Base-by-base conservation (phyloP, 2,329 filamentous ascomycete species). In the Aspergillus pseudonomiae region DNA sequence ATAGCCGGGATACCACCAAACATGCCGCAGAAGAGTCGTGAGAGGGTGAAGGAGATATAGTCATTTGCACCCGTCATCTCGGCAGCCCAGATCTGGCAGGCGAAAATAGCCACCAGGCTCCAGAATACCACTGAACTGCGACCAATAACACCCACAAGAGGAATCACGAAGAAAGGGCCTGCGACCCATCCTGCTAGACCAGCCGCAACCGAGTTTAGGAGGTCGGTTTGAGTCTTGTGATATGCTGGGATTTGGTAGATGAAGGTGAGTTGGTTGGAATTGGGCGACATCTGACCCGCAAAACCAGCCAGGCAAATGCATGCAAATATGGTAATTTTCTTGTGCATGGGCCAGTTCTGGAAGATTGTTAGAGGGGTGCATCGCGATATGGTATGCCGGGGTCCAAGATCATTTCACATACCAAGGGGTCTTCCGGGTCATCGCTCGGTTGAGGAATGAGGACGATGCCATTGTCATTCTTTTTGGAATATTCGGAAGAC, bases 121-220 rank as follows among this genome's bases (percentile, higher is more conserved):
- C 76, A 80, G 67, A 81, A 77, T 21, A 80, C 78, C 30, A 77
- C 70, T 2, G 77, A 74, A 58, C 74, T 75, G 41, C 78, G 75
- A 30, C 79, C 79, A 19, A 80, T 67, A 6, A 72, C 68, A 57
- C 74, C 70, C 1, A 76, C 74, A 5, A 80, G 65, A 0, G 79
- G 79, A 12, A 75, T 75, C 55, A 77, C 75, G 62, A 81, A 74
- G 61, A 79, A 78, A 2, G 75, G 75, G 2, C 78, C 78, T 1
- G 72, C 72, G 6, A 75, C 76, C 60, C 80, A 71, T n/a, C 78
- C 79, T 6, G 78, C 78, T 50, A 78, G 71, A 14, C 76, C 76
- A 7, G 78, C 78, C 1, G 63, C 60, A n/a, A 62, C 53, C 19
- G 60, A 57, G 45, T 62, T 62, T 10, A 57, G 43, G 12, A 62